These are phyloP conservation scores for Przewalskia tangutica DNA, from an alignment of 257 asterid genomes.

Conservation along the genomic window DNA sequence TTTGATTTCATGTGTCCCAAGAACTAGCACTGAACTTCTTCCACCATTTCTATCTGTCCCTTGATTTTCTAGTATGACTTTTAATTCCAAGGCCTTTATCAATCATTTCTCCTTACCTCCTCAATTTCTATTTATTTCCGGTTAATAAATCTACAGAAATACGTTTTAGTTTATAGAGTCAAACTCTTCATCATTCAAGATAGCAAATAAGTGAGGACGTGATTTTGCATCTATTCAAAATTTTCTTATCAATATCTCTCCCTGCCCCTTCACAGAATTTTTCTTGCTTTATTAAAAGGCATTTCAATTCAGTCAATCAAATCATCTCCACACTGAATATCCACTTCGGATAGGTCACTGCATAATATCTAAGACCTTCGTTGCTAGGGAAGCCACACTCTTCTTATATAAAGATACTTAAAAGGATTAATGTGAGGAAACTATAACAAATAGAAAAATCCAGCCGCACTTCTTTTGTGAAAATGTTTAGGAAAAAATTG, in stretches of 20 bases:
- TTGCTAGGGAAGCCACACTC: neutral
- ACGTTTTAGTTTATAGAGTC: too few relatives aligned
- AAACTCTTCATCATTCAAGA: too few relatives aligned
- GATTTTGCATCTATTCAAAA: too few relatives aligned
- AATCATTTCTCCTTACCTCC: too few relatives aligned
- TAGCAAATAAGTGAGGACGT: too few relatives aligned
- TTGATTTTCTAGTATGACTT: neutral
- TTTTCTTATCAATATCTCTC: too few relatives aligned
- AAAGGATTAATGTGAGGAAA: neutral
- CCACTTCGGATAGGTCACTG: neutral
- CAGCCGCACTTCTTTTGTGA: neutral
- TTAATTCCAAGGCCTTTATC: too few relatives aligned
- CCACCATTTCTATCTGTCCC: neutral
- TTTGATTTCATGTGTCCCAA: neutral
- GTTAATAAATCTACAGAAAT: too few relatives aligned
- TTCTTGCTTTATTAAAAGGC: neutral
- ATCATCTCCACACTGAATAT: neutral
- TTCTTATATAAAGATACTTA: neutral
- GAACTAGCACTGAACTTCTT: neutral
- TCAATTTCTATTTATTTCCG: too few relatives aligned
- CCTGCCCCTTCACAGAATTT: too few relatives aligned
- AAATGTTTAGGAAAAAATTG: neutral
- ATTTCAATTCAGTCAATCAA: neutral
- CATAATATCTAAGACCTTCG: neutral
- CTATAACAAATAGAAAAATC: neutral